Percentiles rank a stretch among this genome's conserved stretches.
phyloP scores from a whole-genome alignment of 192 early-diverging fungal species.

The Mortierella claussenii region DNA sequence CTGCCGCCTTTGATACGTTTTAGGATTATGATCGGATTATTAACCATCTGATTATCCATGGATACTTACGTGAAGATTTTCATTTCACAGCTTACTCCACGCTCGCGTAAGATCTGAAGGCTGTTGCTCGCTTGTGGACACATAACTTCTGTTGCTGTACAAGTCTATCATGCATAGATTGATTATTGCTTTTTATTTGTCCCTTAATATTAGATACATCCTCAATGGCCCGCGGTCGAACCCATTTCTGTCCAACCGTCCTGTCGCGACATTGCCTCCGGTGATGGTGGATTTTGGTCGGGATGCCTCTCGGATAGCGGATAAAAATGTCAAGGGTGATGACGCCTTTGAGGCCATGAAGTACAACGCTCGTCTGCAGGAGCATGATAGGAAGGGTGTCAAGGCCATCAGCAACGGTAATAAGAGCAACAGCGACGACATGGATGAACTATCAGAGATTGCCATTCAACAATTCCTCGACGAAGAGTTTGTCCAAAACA shows the following conservation, averaged over 20 bases:
- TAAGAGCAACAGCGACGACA: background rate
- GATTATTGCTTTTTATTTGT: background rate
- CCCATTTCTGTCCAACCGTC: slow-evolving; percentile 8
- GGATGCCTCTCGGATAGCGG: slow-evolving; percentile 22
- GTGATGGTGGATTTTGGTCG: slow-evolving; percentile 35
- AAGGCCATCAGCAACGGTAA: background rate
- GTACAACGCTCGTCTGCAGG: background rate
- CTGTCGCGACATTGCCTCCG: slow-evolving; percentile 4
- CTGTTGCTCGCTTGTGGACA: background rate
- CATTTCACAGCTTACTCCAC: slow-evolving; percentile 71
- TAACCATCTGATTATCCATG: slow-evolving; percentile 59
- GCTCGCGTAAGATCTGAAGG: slow-evolving; percentile 57
- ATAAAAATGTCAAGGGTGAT: background rate
- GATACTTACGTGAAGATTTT: slow-evolving; percentile 68
- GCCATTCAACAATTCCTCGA: slow-evolving; percentile 19
- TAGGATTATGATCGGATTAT: slow-evolving; percentile 68
- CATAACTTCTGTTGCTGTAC: background rate
- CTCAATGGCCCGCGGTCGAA: slow-evolving; percentile 28
- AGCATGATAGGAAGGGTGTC: background rate
- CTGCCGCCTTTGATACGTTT: too few relatives aligned
- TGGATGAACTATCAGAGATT: background rate
- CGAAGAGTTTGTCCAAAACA: too few relatives aligned
- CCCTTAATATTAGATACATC: slow-evolving; percentile 25
- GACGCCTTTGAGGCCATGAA: background rate
- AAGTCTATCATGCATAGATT: background rate